These are phyloP conservation scores for Candida hungchunana DNA, from an alignment of 805 yeast species.

Conservation along the genomic window DNA sequence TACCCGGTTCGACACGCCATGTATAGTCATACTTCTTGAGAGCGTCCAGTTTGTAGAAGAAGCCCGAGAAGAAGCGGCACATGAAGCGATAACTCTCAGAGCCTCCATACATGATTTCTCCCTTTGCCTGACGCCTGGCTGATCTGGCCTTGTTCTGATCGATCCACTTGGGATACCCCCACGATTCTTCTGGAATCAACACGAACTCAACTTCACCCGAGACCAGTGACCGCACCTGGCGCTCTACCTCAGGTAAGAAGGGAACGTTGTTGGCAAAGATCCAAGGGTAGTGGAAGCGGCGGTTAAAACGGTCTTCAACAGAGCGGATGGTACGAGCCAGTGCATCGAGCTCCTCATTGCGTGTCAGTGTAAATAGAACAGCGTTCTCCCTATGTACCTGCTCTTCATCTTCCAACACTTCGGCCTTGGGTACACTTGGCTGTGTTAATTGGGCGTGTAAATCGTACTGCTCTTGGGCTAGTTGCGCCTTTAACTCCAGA, in stretches of 20 bases:
- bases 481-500: slow-evolving; percentile 17
- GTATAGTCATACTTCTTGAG: slow-evolving; percentile 47
- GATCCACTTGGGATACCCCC: slow-evolving; percentile 44
- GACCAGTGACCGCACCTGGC: slow-evolving; percentile 27
- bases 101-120: slow-evolving; percentile 41
- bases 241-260: slow-evolving; percentile 37
- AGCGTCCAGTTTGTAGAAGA: slow-evolving; percentile 44
- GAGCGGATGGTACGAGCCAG: slow-evolving; percentile 61
- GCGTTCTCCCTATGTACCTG: slow-evolving; percentile 58
- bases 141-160: slow-evolving; percentile 32
- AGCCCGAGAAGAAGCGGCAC: slow-evolving; percentile 76
- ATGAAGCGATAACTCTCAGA: slow-evolving; percentile 51
- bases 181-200: slow-evolving; percentile 38
- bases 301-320: slow-evolving; percentile 77
- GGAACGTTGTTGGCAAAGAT: slow-evolving; percentile 53
- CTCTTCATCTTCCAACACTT: too few relatives aligned
- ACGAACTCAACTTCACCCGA: slow-evolving; percentile 43
- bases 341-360: slow-evolving; percentile 9
- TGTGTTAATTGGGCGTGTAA: slow-evolving; percentile 5
- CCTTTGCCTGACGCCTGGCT: slow-evolving; percentile 28
- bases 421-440: slow-evolving; percentile 4
- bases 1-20: slow-evolving; percentile 60
- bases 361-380: slow-evolving; percentile 47
- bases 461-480: slow-evolving; percentile 16
- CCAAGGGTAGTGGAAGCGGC: slow-evolving; percentile 75